A percentile compares a stretch with the other conserved stretches of the same genome.
These are phyloP conservation scores for Vachellia pachyceras DNA, from an alignment of 306 rosid species.

Conservation along the genomic window DNA sequence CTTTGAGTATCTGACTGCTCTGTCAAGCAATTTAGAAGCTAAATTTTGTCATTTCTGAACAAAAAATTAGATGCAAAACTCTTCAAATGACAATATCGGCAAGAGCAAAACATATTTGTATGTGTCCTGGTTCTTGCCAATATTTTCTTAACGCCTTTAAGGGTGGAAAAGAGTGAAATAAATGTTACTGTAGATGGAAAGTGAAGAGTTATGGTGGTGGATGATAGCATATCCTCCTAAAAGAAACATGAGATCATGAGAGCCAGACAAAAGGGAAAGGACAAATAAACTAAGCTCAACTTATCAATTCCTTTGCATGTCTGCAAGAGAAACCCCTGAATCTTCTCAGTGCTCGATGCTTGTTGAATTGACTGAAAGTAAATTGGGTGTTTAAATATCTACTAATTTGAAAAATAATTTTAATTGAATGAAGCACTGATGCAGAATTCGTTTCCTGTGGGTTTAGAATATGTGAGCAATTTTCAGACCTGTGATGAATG, in stretches of 20 bases:
- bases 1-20: neutral
- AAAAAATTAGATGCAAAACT: neutral
- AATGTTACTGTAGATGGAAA: neutral
- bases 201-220: neutral
- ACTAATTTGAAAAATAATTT: neutral
- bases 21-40: neutral
- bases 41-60: neutral
- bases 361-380: neutral
- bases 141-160: neutral
- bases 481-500: neutral
- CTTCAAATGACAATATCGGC: neutral
- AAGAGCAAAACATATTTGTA: neutral
- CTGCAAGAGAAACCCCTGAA: neutral
- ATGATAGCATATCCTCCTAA: slow-evolving; percentile 7
- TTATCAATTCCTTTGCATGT: neutral
- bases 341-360: neutral
- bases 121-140: slow-evolving; percentile 6
- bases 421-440: neutral
- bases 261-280: neutral
- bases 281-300: neutral
- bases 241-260: neutral
- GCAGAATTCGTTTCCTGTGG: neutral
- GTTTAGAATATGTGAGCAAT: neutral
- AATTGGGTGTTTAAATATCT: neutral
- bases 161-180: neutral